Evolutionary conservation across 345 rosid species (phyloP).

Genomic region (Excoecaria cochinchinensis): DNA sequence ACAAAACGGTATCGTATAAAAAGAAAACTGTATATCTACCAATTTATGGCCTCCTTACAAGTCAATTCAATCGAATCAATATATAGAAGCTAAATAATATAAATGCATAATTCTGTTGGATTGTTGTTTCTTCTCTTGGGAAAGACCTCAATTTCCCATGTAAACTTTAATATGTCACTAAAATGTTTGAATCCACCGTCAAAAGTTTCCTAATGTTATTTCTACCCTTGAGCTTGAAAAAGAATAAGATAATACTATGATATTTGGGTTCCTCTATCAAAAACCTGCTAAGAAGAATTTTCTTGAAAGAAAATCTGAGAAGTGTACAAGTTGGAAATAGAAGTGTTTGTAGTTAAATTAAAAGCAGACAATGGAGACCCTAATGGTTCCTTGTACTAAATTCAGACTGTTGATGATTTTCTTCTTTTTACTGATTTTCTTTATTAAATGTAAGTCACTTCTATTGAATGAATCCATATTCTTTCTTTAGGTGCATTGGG

Average conservation of each 20-base stretch:
- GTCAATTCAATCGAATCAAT: no score
- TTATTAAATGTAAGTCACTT: background rate
- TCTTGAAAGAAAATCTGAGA: background rate
- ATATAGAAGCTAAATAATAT: no score
- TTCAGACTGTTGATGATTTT: background rate
- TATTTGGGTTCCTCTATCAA: background rate
- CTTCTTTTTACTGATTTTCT: background rate
- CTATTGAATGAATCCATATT: slow-evolving; percentile 29
- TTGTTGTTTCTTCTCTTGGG: no score
- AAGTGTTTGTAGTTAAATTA: background rate
- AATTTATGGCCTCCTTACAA: no score
- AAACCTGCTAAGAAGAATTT: background rate
- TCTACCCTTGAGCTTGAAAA: background rate
- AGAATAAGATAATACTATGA: background rate
- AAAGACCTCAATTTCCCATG: no score
- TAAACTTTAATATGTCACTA: no score
- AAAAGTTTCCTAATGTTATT: background rate
- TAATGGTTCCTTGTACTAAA: background rate
- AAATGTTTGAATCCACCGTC: background rate
- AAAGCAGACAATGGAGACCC: background rate
- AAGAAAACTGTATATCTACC: no score
- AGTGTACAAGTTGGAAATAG: background rate
- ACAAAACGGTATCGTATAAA: no score
- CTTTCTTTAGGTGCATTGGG: slow-evolving; percentile 74
- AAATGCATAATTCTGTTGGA: no score